phyloP scores from a whole-genome alignment of 306 rosid species.

The Cicer arietinum region DNA sequence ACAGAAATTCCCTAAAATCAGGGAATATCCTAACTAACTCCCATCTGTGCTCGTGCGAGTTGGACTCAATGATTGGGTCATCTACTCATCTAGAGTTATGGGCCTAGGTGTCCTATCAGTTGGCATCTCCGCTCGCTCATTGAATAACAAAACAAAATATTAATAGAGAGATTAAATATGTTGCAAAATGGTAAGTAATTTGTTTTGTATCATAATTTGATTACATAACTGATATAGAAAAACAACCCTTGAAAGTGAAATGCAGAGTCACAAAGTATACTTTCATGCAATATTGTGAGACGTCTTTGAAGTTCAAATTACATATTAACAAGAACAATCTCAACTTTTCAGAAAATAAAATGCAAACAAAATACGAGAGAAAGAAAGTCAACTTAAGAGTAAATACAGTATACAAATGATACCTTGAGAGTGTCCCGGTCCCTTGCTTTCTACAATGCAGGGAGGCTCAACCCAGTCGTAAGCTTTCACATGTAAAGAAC shows the following conservation, averaged over 20 bases:
- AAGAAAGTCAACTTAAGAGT: constrained; percentile 14
- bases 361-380: background rate
- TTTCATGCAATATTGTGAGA: background rate
- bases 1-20: no score
- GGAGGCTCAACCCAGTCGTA: constrained; percentile 98
- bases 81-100: no score
- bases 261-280: constrained; percentile 1
- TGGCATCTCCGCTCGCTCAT: no score
- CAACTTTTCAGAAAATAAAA: constrained; percentile 1
- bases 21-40: no score
- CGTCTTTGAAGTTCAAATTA: background rate
- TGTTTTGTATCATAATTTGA: constrained; percentile 14
- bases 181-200: constrained; percentile 14
- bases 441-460: constrained; percentile 61
- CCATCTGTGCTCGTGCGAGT: no score
- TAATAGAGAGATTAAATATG: background rate
- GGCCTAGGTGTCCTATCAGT: no score
- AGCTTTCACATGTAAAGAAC: constrained; percentile 94
- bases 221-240: constrained; percentile 27
- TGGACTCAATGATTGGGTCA: no score
- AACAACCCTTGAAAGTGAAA: background rate
- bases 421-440: constrained; percentile 64
- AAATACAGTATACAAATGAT: constrained; percentile 38
- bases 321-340: constrained; percentile 1
- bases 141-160: background rate